These are phyloP conservation scores for Aureobasidium sp. DNA, from an alignment of 2,329 filamentous ascomycete species.

Conservation along the genomic window DNA sequence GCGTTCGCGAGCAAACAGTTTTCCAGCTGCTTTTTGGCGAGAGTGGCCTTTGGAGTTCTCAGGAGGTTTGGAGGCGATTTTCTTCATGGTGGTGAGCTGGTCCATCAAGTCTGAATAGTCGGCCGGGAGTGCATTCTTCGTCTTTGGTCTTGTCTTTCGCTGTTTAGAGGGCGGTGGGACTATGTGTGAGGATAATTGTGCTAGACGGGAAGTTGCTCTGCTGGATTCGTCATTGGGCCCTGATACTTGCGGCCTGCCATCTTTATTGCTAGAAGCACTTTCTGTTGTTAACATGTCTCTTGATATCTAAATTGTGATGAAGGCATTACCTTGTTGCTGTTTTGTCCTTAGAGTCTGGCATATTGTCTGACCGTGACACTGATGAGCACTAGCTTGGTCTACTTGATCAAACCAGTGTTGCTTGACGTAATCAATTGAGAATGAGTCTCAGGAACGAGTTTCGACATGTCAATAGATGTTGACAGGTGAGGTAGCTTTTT, in stretches of 20 bases:
- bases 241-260: neutral
- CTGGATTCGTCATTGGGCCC: neutral
- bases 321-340: neutral
- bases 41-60: conserved; percentile 48
- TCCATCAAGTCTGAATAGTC: conserved; percentile 55
- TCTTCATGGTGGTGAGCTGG: conserved; percentile 46
- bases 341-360: neutral
- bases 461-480: no score
- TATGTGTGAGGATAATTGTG: conserved; percentile 25
- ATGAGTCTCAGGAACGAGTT: no score
- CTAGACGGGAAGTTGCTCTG: neutral
- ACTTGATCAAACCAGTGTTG: no score
- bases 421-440: no score
- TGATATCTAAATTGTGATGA: neutral
- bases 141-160: conserved; percentile 27
- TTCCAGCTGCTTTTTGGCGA: conserved; percentile 56
- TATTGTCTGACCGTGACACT: neutral
- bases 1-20: conserved; percentile 57
- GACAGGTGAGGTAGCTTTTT: no score
- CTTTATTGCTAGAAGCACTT: neutral
- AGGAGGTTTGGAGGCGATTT: conserved; percentile 49
- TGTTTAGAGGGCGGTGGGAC: conserved; percentile 2
- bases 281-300: neutral
- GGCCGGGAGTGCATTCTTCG: conserved; percentile 41
- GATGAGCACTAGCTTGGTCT: no score